A percentile compares a stretch with the other conserved stretches of the same genome.
Conservation (phyloP, 192 early-diverging fungal genomes). For the Borealophlyctis nickersoniae region DNA sequence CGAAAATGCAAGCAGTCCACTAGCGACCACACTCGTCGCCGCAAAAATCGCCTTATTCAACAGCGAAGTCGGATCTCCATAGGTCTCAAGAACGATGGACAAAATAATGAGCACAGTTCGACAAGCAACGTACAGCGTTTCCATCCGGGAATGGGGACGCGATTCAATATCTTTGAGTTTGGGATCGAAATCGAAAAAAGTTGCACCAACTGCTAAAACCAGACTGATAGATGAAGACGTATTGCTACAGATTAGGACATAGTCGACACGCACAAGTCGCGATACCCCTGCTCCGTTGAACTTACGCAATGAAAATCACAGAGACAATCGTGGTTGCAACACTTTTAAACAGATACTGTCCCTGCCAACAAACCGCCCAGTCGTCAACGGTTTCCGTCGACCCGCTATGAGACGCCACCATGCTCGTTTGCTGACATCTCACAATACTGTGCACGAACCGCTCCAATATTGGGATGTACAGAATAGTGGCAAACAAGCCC, state of each 20-base stretch:
- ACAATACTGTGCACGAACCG: constrained; percentile 12
- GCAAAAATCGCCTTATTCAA: constrained; percentile 18
- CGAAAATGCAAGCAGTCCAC: constrained; percentile 15
- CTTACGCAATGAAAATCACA: constrained; percentile 35
- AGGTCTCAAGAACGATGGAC: constrained; percentile 19
- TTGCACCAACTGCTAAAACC: constrained; percentile 36
- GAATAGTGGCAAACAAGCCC: constrained; percentile 38
- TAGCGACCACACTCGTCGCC: constrained; percentile 4
- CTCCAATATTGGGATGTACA: constrained; percentile 31
- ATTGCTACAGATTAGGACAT: too few relatives aligned
- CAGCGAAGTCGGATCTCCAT: constrained; percentile 4
- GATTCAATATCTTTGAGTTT: constrained; percentile 28
- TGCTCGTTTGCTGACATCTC: neutral
- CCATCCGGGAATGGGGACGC: constrained; percentile 38
- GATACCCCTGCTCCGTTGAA: neutral
- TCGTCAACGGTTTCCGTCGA: neutral
- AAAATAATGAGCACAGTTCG: constrained; percentile 36
- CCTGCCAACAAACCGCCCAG: constrained; percentile 22
- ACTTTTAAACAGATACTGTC: constrained; percentile 21
- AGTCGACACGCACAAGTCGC: neutral
- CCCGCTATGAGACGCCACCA: neutral
- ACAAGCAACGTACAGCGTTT: constrained; percentile 33
- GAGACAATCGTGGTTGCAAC: constrained; percentile 27
- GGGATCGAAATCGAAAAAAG: constrained; percentile 48
- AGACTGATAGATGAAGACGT: constrained; percentile 18